Conservation (phyloP, 2,329 filamentous ascomycete species). For the Rosellinia necatrix region DNA sequence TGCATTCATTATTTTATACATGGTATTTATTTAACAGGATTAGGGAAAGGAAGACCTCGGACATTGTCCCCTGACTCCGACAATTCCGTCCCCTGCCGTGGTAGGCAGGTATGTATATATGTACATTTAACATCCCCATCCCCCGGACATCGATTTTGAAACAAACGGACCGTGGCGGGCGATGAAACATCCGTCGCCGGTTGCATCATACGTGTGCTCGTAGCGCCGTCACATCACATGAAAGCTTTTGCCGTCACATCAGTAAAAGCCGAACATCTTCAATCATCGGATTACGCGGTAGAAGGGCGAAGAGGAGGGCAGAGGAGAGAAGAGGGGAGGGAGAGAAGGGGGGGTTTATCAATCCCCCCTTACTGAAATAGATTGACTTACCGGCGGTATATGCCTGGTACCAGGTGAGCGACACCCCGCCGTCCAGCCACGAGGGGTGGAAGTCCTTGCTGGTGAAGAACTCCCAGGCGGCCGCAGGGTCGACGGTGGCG, state of each 20-base stretch:
- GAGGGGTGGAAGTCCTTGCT: slow-evolving; percentile 65
- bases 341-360: background rate
- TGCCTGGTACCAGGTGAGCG: slow-evolving; percentile 82
- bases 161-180: background rate
- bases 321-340: background rate
- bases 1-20: too few relatives aligned
- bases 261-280: slow-evolving; percentile 1
- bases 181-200: background rate
- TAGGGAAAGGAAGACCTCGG: too few relatives aligned
- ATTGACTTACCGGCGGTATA: slow-evolving; percentile 70
- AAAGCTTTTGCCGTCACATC: slow-evolving; percentile 34
- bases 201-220: background rate
- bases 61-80: too few relatives aligned
- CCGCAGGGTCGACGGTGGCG: slow-evolving; percentile 72
- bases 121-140: too few relatives aligned
- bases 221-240: slow-evolving; percentile 26
- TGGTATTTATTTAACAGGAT: too few relatives aligned
- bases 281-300: too few relatives aligned
- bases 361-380: too few relatives aligned
- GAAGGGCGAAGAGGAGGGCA: too few relatives aligned
- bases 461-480: slow-evolving; percentile 77
- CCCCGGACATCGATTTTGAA: background rate
- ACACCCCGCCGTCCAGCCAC: slow-evolving; percentile 82
- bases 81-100: too few relatives aligned
- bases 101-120: too few relatives aligned